Percentiles rank a stretch among this genome's conserved stretches.
Evolutionary conservation across 148 eudicot genomes (phyloP).

Genomic region (Persicaria maculosa): DNA sequence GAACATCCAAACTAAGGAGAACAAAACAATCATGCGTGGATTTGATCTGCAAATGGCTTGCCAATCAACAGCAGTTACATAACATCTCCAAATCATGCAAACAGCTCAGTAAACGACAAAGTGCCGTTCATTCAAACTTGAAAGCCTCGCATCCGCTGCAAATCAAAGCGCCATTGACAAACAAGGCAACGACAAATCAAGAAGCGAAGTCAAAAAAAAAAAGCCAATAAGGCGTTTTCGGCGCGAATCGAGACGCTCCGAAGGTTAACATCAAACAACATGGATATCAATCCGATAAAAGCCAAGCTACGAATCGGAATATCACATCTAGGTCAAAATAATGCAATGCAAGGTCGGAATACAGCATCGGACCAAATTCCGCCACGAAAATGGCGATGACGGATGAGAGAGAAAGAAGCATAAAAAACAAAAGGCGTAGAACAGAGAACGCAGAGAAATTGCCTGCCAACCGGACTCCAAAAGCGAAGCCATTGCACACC

Average conservation of each 20-base stretch:
- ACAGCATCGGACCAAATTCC: not conserved
- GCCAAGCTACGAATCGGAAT: not conserved
- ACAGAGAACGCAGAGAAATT: not conserved
- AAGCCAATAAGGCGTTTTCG: not conserved
- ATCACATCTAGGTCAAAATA: not conserved
- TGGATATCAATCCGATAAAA: not conserved
- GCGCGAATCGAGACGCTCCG: not conserved
- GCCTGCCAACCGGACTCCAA: conserved; percentile 72
- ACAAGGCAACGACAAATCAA: not conserved
- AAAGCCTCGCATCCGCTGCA: not conserved
- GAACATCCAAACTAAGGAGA: not conserved
- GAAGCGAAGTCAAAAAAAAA: not conserved
- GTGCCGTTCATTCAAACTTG: not conserved
- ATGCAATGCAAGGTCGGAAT: conserved; percentile 9
- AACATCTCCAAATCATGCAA: not conserved
- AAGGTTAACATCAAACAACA: not conserved
- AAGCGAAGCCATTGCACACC: conserved; percentile 41
- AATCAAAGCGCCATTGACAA: conserved; percentile 2
- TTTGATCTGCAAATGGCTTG: not conserved
- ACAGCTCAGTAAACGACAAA: not conserved
- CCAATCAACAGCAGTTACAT: not conserved
- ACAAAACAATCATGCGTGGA: not conserved
- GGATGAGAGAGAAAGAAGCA: not conserved
- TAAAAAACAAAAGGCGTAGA: not conserved
- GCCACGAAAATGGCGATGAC: not conserved